phyloP scores from a whole-genome alignment of 495 filamentous ascomycete genomes.

The Neurospora hispaniola region DNA sequence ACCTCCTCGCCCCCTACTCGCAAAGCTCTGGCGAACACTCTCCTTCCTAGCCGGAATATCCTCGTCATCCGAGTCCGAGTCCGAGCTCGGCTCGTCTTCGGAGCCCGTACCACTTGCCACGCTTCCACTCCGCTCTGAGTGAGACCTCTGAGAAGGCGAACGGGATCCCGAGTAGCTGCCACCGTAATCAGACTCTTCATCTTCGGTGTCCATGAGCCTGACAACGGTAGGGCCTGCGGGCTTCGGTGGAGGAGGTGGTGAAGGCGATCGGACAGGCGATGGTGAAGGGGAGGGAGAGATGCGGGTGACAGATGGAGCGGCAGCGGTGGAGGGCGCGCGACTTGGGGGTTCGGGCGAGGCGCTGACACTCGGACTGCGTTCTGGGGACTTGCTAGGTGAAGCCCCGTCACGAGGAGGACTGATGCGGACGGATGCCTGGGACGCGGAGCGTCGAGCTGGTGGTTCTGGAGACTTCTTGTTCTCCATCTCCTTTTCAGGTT shows the following conservation, averaged over 20 bases:
- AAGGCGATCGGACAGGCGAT: background rate
- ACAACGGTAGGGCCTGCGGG: conserved; percentile 20
- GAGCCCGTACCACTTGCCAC: background rate
- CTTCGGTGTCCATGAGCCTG: conserved; percentile 15
- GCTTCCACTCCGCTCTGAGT: background rate
- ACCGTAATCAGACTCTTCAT: conserved; percentile 7
- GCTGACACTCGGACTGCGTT: background rate
- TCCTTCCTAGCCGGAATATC: conserved; percentile 20
- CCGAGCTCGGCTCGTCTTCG: conserved; percentile 5
- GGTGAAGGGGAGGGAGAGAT: background rate
- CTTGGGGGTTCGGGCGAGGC: conserved; percentile 1
- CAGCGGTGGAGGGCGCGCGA: background rate
- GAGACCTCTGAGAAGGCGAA: background rate
- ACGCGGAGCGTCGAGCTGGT: background rate
- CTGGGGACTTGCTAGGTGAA: background rate
- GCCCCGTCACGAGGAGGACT: background rate
- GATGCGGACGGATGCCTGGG: background rate
- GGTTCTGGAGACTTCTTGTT: background rate
- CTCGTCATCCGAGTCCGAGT: conserved; percentile 17
- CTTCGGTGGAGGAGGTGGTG: conserved; percentile 1
- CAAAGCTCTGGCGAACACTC: background rate
- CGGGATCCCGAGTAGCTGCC: background rate
- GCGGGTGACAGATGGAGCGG: background rate
- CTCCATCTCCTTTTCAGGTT: background rate
- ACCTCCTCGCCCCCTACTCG: background rate